Base-by-base conservation (phyloP, 495 filamentous ascomycete species). In the Mycothermus thermophilus region DNA sequence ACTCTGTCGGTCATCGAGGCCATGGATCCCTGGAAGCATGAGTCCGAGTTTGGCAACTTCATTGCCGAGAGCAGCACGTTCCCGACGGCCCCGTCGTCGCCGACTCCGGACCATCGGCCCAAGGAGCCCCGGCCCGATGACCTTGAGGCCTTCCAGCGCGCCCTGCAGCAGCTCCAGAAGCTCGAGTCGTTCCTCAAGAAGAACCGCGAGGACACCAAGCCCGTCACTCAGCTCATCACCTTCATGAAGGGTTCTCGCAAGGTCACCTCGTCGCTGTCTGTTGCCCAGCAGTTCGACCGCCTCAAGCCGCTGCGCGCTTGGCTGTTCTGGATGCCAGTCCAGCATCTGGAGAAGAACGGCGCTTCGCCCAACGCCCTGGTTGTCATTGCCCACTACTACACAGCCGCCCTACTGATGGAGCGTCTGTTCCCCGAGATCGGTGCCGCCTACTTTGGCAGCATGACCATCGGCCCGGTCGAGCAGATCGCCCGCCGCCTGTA, bases 281-380 rank as follows among this genome's bases (percentile, higher is more conserved):
- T 83, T 12, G 75, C 81, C 47, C 75, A 90, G 37, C 78, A 88
- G 44, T 96, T 96, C 54, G 77, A 85, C 50, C 76, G 84, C 42
- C 71, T 96, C 17, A 82, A 87, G 40, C 71, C 80, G 5, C 69
- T 97, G 12, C 77, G 87, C 27, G 74, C 77, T 37, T 95, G 92
- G 87, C 71, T 96, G 14, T 93, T 95, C 62, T 97, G 86, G 83
- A 69, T 94, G 29, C 92, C 92, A 3, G 74, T 83, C 34, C 63
- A 65, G 43, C 71, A 71, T 40, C 62, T 82, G 23, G 68, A 76
- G 44, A 63, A 67, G 32, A 71, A 69, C 15, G 56, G 66, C 15
- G 62, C 59, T 17, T 74, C 75, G 40, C 64, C 72, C 3, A 75
- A 73, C 21, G 74, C 79, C 13, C 64, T 95, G 55, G 64, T 95